Evolutionary conservation across 1,139 yeast genomes (phyloP).

Genomic region (Pneumocystis sp.): DNA sequence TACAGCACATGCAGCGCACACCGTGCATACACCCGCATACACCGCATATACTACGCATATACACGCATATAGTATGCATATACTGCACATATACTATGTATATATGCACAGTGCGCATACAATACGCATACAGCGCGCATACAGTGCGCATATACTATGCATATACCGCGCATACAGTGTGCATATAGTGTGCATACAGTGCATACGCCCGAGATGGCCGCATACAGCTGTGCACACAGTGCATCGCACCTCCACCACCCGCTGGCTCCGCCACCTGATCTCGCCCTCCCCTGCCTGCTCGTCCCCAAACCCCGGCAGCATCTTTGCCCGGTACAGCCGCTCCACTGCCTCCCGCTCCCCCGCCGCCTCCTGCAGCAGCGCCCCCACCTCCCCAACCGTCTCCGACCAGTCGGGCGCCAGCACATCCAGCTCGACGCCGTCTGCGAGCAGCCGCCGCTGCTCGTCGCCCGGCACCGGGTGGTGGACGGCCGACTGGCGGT

Average conservation of each 20-base stretch:
- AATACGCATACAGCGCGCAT: neutral
- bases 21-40: too few species aligned
- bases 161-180: neutral
- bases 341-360: conserved; percentile 42
- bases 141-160: neutral
- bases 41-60: too few species aligned
- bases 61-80: too few species aligned
- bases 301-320: conserved; percentile 77
- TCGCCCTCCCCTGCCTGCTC: conserved; percentile 40
- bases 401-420: conserved; percentile 72
- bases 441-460: conserved; percentile 46
- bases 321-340: conserved; percentile 59
- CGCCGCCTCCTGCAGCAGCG: conserved; percentile 36
- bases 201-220: too few species aligned
- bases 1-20: too few species aligned
- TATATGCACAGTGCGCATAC: neutral
- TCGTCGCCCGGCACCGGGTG: conserved; percentile 31
- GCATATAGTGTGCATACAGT: neutral
- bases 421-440: conserved; percentile 30
- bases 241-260: conserved; percentile 34
- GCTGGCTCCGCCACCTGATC: conserved; percentile 62
- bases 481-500: conserved; percentile 31
- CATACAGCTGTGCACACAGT: too few species aligned
- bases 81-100: too few species aligned
- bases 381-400: conserved; percentile 57